A percentile compares a stretch with the other conserved stretches of the same genome.
phyloP scores from a whole-genome alignment of 805 yeast genomes.

The Saturnispora ahearnii region DNA sequence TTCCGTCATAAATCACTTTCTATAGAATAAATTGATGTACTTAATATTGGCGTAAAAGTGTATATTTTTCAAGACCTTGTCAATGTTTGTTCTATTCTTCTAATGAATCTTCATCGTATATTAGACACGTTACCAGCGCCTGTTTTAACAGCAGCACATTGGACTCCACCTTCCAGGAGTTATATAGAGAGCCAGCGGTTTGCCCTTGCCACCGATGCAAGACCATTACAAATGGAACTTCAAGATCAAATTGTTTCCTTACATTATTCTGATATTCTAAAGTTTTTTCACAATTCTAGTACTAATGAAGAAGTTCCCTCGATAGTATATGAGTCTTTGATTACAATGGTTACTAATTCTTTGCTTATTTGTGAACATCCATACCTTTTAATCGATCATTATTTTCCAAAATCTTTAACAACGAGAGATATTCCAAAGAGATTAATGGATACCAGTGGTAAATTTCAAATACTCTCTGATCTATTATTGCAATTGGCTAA shows the following conservation, averaged over 20 bases:
- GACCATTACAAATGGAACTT: conserved; percentile 58
- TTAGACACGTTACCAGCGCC: conserved; percentile 83
- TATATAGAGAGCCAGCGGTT: conserved; percentile 26
- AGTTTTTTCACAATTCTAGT: conserved; percentile 44
- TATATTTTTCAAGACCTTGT: background rate
- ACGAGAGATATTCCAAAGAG: conserved; percentile 64
- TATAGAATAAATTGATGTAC: background rate
- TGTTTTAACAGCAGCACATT: conserved; percentile 4
- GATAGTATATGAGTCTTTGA: conserved; percentile 64
- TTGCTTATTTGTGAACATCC: conserved; percentile 85
- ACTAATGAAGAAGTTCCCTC: conserved; percentile 22
- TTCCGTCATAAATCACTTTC: background rate
- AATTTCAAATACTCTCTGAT: conserved; percentile 63
- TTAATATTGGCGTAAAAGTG: background rate
- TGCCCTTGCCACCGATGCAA: conserved; percentile 59
- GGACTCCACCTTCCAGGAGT: background rate
- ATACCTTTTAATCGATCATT: conserved; percentile 71
- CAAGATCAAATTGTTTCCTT: conserved; percentile 87
- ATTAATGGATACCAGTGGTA: conserved; percentile 73
- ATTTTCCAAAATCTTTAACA: conserved; percentile 70
- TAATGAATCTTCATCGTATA: conserved; percentile 67
- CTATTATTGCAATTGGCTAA: conserved; percentile 40
- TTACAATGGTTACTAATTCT: conserved; percentile 66
- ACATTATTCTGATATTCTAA: conserved; percentile 84
- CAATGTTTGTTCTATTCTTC: background rate